Conservation (phyloP, 257 asterid genomes). For the Nemophila menziesii region DNA sequence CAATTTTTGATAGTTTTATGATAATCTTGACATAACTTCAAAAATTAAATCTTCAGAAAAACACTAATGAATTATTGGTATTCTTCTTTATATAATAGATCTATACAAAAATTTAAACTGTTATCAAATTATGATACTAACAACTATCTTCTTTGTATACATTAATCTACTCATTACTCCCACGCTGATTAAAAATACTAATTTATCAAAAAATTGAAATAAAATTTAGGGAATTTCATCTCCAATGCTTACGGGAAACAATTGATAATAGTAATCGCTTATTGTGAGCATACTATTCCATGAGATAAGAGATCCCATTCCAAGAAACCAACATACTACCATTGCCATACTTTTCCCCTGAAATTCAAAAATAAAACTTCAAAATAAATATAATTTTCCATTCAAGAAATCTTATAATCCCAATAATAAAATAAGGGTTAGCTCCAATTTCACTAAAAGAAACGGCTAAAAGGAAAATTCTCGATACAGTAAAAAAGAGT, state of each 20-base stretch:
- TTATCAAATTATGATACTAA: too few relatives aligned
- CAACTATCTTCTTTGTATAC: not conserved
- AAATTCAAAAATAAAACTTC: not conserved
- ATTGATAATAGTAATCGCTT: constrained; percentile 15
- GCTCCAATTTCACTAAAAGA: too few relatives aligned
- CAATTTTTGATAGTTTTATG: not conserved
- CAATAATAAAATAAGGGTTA: not conserved
- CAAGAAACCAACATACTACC: constrained; percentile 19
- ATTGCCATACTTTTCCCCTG: constrained; percentile 16
- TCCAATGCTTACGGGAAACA: constrained; percentile 19
- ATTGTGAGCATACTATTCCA: constrained; percentile 20
- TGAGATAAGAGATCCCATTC: constrained; percentile 16
- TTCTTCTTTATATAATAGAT: not conserved
- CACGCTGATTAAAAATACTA: too few relatives aligned
- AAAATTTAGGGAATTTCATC: too few relatives aligned
- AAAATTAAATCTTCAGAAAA: not conserved
- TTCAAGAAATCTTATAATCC: not conserved
- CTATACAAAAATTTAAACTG: not conserved
- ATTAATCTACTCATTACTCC: not conserved
- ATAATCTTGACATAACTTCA: not conserved
- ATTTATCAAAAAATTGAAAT: not conserved
- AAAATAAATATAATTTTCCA: not conserved
- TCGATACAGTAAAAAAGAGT: too few relatives aligned
- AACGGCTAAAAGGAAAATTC: too few relatives aligned
- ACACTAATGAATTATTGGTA: not conserved